These are phyloP conservation scores for Ilyonectria mors-panacis DNA, from an alignment of 2,329 filamentous ascomycete genomes.

Conservation along the genomic window DNA sequence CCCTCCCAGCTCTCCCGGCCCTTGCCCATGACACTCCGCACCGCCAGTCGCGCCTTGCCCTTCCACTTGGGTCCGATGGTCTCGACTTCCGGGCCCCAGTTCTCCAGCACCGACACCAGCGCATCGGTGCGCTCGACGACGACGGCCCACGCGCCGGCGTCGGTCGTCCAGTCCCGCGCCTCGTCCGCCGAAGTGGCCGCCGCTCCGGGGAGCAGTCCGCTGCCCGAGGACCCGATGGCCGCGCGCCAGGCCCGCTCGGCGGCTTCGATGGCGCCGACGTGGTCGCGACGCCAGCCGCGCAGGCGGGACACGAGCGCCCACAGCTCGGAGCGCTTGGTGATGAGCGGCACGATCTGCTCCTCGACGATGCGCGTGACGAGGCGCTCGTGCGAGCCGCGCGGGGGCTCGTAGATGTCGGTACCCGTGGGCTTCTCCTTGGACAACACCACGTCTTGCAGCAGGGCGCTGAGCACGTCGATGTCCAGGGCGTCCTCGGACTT, in stretches of 20 bases:
- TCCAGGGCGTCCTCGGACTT: constrained; percentile 86
- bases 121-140: constrained; percentile 86
- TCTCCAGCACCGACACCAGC: constrained; percentile 87
- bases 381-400: constrained; percentile 72
- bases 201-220: constrained; percentile 62
- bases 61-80: constrained; percentile 86
- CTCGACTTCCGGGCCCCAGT: constrained; percentile 76
- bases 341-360: constrained; percentile 81
- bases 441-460: constrained; percentile 80
- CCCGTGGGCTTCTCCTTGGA: constrained; percentile 53
- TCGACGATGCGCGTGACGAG: constrained; percentile 82
- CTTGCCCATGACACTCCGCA: constrained; percentile 86
- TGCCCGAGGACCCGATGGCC: constrained; percentile 67
- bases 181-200: constrained; percentile 49
- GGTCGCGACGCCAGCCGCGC: constrained; percentile 80
- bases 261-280: constrained; percentile 81
- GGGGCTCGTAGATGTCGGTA: constrained; percentile 52
- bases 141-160: constrained; percentile 76
- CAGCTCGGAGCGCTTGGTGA: constrained; percentile 82
- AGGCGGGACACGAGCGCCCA: constrained; percentile 83
- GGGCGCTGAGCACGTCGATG: constrained; percentile 76
- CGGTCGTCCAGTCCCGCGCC: constrained; percentile 61
- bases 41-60: constrained; percentile 88
- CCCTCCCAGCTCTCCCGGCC: constrained; percentile 89
- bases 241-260: constrained; percentile 93